Evolutionary conservation across 73 alveolate genomes (phyloP), one percentile per base, ranked within the genome.

Genomic region (Paramecium octaurelia): DNA sequence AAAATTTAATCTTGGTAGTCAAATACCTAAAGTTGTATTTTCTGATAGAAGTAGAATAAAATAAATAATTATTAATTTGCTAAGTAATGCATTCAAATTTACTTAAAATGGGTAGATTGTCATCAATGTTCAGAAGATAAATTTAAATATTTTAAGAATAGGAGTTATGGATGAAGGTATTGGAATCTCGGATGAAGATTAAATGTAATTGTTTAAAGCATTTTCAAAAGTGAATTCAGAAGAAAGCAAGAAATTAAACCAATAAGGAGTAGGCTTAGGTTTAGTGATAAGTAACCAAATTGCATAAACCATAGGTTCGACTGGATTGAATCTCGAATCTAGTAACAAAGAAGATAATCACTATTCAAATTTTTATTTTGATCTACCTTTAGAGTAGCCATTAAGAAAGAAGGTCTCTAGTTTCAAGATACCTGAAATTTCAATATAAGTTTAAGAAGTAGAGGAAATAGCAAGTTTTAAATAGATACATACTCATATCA

Each of bases 251-350:
- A 76, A 76, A 76, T 76, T 76, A 43, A 76, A 76, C 43, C 5
- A 85, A 59, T 34, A 46, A 23, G 97, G 97, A 3, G 87, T 94
- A 35, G 97, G 97, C 7, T 86, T 94, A 21, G 97, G 97, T 35
- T 60, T 94, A 42, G 86, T 94, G 1, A 94, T 94, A 9, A 92
- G 94, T 27, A 94, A 94, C n/a, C 23, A 29, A 83, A 84, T 94
- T 5, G 89, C 89, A 12, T 76, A 76, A 43, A 20, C 40, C 12
- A 21, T 76, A 8, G 89, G 89, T 11, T 43, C 77, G 20, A 24
- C 43, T 21, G 77, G 77, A 59, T 59, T 59, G 38, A 16, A 59
- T 16, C 16, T 59, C 10, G 77, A 59, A 59, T 59, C 77, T 16
- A 59, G 38, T 2, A 59, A 59, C 23, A 29, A 59, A 4, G 2